phyloP scores from a whole-genome alignment of 2,329 filamentous ascomycete species.

The Beauveria rudraprayagi region DNA sequence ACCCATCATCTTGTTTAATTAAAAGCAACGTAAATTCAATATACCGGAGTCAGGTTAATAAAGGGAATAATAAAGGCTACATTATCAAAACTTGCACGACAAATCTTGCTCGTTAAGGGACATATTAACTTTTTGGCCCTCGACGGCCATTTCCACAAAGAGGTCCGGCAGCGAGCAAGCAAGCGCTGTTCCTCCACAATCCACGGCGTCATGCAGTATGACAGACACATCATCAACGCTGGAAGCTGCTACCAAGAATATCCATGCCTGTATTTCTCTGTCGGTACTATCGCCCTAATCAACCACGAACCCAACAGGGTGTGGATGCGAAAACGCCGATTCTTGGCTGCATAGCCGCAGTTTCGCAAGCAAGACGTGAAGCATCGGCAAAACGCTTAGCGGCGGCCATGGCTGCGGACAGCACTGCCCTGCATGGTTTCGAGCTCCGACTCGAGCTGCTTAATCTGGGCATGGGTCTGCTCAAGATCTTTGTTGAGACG shows the following conservation, averaged over 20 bases:
- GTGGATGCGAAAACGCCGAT: conserved; percentile 18
- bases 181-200: conserved; percentile 9
- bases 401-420: conserved; percentile 85
- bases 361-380: conserved; percentile 15
- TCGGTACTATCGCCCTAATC: conserved; percentile 16
- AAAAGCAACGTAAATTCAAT: not conserved
- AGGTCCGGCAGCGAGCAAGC: conserved; percentile 8
- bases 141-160: not conserved
- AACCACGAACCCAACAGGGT: conserved; percentile 28
- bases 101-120: conserved; percentile 14
- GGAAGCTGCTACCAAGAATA: conserved; percentile 17
- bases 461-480: conserved; percentile 91
- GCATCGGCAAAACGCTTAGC: conserved; percentile 43
- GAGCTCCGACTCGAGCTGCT: conserved; percentile 84
- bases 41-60: conserved; percentile 17
- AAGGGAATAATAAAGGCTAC: conserved; percentile 26
- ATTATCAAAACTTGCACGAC: conserved; percentile 26
- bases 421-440: conserved; percentile 87
- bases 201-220: not conserved
- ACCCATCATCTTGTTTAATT: not conserved
- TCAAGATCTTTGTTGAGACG: conserved; percentile 99
- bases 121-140: conserved; percentile 11
- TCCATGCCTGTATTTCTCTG: conserved; percentile 23
- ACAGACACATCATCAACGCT: not conserved
- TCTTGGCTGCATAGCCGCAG: conserved; percentile 20